Evolutionary conservation across 345 rosid genomes (phyloP).

Genomic region (Streptanthus diversifolius): DNA sequence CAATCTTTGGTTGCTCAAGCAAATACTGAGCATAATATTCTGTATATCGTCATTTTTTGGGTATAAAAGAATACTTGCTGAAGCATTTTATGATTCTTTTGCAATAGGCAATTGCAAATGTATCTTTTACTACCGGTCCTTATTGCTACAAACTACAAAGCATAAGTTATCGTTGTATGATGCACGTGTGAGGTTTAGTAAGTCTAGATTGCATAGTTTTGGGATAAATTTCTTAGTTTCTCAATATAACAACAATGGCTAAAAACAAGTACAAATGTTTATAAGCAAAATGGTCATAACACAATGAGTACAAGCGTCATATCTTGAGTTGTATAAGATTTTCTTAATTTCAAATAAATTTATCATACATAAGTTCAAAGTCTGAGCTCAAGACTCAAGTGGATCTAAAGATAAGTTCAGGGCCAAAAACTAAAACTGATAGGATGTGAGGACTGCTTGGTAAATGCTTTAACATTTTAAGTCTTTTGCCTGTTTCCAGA

Average conservation of each 20-base stretch:
- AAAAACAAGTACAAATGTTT: background rate
- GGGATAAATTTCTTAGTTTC: background rate
- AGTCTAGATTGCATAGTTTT: background rate
- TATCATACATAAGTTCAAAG: background rate
- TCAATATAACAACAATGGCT: background rate
- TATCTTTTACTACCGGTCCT: background rate
- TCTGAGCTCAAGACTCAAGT: background rate
- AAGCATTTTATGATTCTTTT: background rate
- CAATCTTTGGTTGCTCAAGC: conserved; percentile 25
- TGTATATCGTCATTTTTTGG: conserved; percentile 21
- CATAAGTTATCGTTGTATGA: conserved; percentile 1
- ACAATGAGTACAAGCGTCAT: background rate
- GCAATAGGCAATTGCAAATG: conserved; percentile 9
- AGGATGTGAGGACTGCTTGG: conserved; percentile 4
- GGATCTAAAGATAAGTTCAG: background rate
- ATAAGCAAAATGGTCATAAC: background rate
- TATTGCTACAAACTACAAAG: background rate
- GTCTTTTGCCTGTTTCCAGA: background rate
- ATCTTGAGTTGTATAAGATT: background rate
- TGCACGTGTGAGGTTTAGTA: background rate
- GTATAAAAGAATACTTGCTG: conserved; percentile 21
- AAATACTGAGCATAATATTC: conserved; percentile 26
- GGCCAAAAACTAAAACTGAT: background rate
- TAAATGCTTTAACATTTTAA: background rate
- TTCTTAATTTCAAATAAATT: background rate